These are phyloP conservation scores for Echium plantagineum DNA, from an alignment of 257 asterid species.

Conservation along the genomic window DNA sequence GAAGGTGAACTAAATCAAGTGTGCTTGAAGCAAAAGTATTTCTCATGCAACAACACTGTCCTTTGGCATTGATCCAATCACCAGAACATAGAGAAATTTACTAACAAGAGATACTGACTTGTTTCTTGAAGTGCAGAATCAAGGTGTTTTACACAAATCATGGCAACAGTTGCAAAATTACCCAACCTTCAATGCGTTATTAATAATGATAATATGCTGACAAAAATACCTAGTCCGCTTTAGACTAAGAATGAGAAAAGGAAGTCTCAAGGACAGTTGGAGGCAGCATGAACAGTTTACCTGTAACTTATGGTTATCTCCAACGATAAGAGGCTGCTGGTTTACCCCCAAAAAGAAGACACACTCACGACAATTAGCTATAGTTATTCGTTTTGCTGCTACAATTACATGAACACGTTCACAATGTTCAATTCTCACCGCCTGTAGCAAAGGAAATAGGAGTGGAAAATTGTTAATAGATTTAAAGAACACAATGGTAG, in stretches of 20 bases:
- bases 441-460: conserved; percentile 33
- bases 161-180: too few relatives aligned
- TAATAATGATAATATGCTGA: neutral
- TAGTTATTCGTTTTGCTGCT: conserved; percentile 83
- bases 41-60: too few relatives aligned
- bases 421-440: conserved; percentile 91
- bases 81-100: too few relatives aligned
- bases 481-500: neutral
- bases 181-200: too few relatives aligned
- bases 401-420: conserved; percentile 91
- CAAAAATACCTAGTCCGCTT: neutral
- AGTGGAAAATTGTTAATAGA: neutral
- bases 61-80: too few relatives aligned
- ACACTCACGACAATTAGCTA: conserved; percentile 95
- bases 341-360: conserved; percentile 85
- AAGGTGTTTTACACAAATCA: too few relatives aligned
- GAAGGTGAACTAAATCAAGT: too few relatives aligned
- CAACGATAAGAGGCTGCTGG: conserved; percentile 86
- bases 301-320: conserved; percentile 97
- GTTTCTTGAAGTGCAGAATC: too few relatives aligned
- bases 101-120: too few relatives aligned
- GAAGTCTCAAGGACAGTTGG: neutral
- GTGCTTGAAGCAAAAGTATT: too few relatives aligned
- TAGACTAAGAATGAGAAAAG: neutral
- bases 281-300: conserved; percentile 18